These are phyloP conservation scores for Peniophora sp. DNA, from an alignment of 1,284 basidiomycete genomes.

Conservation along the genomic window DNA sequence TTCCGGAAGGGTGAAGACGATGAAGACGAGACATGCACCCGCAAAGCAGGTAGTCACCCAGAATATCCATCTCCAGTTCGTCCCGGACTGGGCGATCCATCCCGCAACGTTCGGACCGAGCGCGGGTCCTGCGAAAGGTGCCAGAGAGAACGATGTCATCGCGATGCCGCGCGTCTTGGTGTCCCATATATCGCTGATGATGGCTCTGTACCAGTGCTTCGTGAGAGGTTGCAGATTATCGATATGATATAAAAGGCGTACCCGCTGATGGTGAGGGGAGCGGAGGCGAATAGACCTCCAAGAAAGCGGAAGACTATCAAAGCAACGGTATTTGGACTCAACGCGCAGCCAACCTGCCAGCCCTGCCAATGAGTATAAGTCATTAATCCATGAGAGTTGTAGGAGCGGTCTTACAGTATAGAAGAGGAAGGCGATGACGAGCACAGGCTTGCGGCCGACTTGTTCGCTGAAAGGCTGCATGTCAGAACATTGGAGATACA, in stretches of 20 bases:
- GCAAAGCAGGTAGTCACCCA: neutral
- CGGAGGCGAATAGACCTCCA: constrained; percentile 22
- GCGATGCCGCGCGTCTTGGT: neutral
- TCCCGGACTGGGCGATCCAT: neutral
- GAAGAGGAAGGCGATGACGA: neutral
- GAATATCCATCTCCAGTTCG: neutral
- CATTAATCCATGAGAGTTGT: neutral
- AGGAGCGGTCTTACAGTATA: neutral
- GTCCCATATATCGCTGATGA: neutral
- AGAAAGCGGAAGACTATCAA: constrained; percentile 24
- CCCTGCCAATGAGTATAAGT: constrained; percentile 15
- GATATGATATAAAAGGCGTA: constrained; percentile 11
- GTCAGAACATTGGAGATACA: too few relatives aligned
- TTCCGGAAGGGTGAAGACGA: too few relatives aligned
- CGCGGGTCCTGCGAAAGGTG: neutral
- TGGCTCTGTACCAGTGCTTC: constrained; percentile 5
- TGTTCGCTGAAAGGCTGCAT: constrained; percentile 29
- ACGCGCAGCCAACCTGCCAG: constrained; percentile 23
- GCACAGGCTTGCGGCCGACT: neutral
- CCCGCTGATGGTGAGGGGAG: constrained; percentile 23
- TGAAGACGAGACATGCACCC: neutral
- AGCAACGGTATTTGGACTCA: constrained; percentile 21
- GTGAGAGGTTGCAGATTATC: constrained; percentile 1
- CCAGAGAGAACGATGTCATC: neutral
- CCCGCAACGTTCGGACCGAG: neutral